Base-by-base conservation (phyloP, 805 yeast genomes). In the Kazachstania psychrophila region DNA sequence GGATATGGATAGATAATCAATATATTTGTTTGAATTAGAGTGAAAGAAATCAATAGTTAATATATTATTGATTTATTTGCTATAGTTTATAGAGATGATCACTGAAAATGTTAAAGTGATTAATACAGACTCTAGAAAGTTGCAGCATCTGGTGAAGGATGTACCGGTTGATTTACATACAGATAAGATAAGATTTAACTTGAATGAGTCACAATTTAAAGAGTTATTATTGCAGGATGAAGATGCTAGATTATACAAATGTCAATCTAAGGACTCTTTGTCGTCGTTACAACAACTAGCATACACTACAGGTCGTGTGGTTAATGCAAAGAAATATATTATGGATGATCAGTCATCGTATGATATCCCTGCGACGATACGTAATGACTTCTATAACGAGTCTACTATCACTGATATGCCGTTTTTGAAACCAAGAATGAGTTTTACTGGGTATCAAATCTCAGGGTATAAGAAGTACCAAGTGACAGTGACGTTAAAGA, bases 401-500 rank as follows among this genome's bases (percentile, higher is more conserved):
- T 17, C 33, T 18, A n/a, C 26, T 38, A 16, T 24, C 13, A 36
- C 42, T 11, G 31, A 26, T 10, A 45, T 52, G 3, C 46, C 44
- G 26, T 53, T 43, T 33, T 33, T 58, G 18, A 46, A 48, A 30
- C 59, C 63, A 14, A 45, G 56, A 12, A 49, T 47, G 48, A 41
- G 36, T 14, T 61, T 56, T 33, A 44, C 51, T 9, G 66, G 66
- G n/a, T 55, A 47, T 38, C 66, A 61, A 43, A 44, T 53, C 1
- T 56, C 62, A 5, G 60, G 60, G 2, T 52, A 56, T 38, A 55
- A 55, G 38, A 55, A 49, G 33, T 56, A 74, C 51, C 73, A 72
- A 45, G 79, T 79, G 5, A 42, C 65, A 27, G 81, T 79, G 3
- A 73, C 68, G 40, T 59, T 79, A 40, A 68, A 74, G 47, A 72